Evolutionary conservation across 2,329 filamentous ascomycete genomes (phyloP).

Genomic region (Fusarium pseudocircinatum): DNA sequence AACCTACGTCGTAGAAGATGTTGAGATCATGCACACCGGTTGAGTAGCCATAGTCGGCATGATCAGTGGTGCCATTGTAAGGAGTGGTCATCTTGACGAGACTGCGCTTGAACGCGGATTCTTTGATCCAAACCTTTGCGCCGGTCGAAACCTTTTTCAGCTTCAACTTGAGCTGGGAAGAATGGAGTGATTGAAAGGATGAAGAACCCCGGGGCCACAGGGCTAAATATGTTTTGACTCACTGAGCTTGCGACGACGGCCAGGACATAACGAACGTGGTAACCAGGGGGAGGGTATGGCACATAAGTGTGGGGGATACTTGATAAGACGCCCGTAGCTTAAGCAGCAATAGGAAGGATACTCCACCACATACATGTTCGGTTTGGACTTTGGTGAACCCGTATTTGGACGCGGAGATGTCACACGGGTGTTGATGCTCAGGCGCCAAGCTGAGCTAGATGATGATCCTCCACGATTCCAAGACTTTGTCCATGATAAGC

Average conservation of each 20-base stretch:
- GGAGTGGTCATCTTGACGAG: slow-evolving; percentile 44
- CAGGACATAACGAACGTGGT: slow-evolving; percentile 11
- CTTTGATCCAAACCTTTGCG: slow-evolving; percentile 9
- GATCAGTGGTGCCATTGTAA: slow-evolving; percentile 62
- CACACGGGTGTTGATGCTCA: neutral
- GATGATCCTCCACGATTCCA: slow-evolving; percentile 2
- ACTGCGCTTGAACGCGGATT: slow-evolving; percentile 18
- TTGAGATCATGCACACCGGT: slow-evolving; percentile 75
- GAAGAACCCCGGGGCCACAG: slow-evolving; percentile 21
- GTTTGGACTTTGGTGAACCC: neutral
- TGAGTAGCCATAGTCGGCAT: slow-evolving; percentile 63
- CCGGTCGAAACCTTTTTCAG: slow-evolving; percentile 7
- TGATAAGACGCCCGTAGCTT: slow-evolving; percentile 42
- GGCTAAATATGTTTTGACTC: slow-evolving; percentile 33
- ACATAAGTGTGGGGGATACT: slow-evolving; percentile 37
- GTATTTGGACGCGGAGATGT: neutral
- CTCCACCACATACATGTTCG: slow-evolving; percentile 6
- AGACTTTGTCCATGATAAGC: slow-evolving; percentile 2
- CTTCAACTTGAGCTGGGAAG: slow-evolving; percentile 22
- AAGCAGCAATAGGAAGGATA: slow-evolving; percentile 20
- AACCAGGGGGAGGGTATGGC: slow-evolving; percentile 32
- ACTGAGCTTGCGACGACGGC: slow-evolving; percentile 12
- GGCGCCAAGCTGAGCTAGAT: slow-evolving; percentile 26
- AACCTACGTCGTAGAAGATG: slow-evolving; percentile 79
- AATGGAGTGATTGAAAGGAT: slow-evolving; percentile 22